Evolutionary conservation across 2,329 filamentous ascomycete genomes (phyloP).

Genomic region (Pyrenochaeta sp.): DNA sequence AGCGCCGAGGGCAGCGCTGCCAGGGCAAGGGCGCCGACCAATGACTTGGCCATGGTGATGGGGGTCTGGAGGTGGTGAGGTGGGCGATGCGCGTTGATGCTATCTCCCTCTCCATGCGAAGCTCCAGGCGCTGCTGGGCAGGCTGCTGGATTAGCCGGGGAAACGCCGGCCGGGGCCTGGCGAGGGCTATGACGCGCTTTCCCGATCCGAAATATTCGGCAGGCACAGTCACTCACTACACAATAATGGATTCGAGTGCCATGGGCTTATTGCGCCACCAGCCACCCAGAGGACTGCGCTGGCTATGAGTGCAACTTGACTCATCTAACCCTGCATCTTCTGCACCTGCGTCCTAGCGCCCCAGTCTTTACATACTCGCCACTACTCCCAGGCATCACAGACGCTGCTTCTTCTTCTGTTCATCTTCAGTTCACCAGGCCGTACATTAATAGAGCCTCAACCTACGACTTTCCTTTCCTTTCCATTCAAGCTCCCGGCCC

Average conservation of each 20-base stretch:
- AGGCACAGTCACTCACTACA: slow-evolving; percentile 7
- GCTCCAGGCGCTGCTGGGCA: slow-evolving; percentile 20
- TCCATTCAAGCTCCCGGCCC: neutral
- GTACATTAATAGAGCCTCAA: slow-evolving; percentile 37
- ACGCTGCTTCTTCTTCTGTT: slow-evolving; percentile 12
- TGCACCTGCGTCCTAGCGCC: slow-evolving; percentile 12
- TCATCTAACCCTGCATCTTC: slow-evolving; percentile 10
- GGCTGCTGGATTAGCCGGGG: slow-evolving; percentile 11
- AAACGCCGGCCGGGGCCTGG: slow-evolving; percentile 12
- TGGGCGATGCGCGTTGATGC: too few relatives aligned
- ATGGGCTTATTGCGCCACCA: slow-evolving; percentile 14
- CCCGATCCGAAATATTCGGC: slow-evolving; percentile 22
- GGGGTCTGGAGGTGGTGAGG: slow-evolving; percentile 19
- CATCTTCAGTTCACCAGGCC: slow-evolving; percentile 36
- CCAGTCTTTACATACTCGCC: slow-evolving; percentile 19
- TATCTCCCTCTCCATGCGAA: slow-evolving; percentile 17
- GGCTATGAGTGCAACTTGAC: slow-evolving; percentile 15
- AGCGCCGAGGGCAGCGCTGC: slow-evolving; percentile 64
- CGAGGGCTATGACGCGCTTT: slow-evolving; percentile 35
- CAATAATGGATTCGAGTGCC: too few relatives aligned
- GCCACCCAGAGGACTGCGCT: slow-evolving; percentile 1
- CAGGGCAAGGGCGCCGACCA: slow-evolving; percentile 57
- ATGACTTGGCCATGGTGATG: slow-evolving; percentile 53
- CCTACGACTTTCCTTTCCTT: slow-evolving; percentile 6
- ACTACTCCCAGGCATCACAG: slow-evolving; percentile 12